A percentile compares a stretch with the other conserved stretches of the same genome.
These are phyloP conservation scores for Solanum etuberosum DNA, from an alignment of 257 asterid genomes.

Conservation along the genomic window DNA sequence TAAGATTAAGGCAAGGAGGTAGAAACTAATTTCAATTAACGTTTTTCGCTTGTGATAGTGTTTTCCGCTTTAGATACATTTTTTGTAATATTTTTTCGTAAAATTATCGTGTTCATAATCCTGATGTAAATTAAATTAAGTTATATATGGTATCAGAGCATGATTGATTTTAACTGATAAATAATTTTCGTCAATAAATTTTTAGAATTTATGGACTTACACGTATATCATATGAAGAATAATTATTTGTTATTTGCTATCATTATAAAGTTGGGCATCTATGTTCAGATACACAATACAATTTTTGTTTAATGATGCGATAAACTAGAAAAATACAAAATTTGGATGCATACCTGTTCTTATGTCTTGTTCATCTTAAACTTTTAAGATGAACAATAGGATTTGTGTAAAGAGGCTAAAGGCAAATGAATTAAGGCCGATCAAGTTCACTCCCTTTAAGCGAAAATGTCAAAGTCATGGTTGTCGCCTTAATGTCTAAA, in stretches of 20 bases:
- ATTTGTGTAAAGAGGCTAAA: background rate
- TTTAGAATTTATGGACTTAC: background rate
- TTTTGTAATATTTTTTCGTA: too few species aligned
- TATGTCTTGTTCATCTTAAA: background rate
- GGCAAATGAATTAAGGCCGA: background rate
- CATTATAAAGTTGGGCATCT: background rate
- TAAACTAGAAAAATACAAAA: background rate
- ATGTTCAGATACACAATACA: background rate
- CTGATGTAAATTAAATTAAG: too few species aligned
- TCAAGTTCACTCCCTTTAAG: background rate
- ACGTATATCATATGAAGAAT: background rate
- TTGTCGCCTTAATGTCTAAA: background rate
- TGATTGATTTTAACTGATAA: background rate
- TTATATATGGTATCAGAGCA: background rate
- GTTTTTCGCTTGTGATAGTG: background rate
- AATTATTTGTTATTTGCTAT: background rate
- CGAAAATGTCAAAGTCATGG: background rate
- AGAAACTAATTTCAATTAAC: too few species aligned
- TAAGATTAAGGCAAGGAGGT: background rate
- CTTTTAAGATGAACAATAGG: background rate
- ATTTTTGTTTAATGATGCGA: background rate
- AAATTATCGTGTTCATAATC: too few species aligned
- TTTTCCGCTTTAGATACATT: background rate
- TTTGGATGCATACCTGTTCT: background rate
- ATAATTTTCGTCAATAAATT: background rate